Conservation (phyloP, 208 protist species). For the Trypanosoma grayi region DNA sequence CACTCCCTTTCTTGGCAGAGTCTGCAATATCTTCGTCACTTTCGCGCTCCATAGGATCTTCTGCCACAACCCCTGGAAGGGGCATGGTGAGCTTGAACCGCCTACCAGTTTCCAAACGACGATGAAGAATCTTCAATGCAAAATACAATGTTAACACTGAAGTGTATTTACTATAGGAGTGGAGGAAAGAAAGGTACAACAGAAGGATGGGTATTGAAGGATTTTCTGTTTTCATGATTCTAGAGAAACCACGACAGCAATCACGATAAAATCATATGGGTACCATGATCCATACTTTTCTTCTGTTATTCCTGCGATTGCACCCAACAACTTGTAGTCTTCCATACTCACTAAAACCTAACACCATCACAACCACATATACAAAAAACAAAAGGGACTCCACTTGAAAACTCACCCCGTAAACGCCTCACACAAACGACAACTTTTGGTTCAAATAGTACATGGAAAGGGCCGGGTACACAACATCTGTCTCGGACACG, state of each 20-base stretch:
- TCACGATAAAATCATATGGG: neutral
- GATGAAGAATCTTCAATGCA: too few species aligned
- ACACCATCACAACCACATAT: too few species aligned
- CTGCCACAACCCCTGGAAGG: neutral
- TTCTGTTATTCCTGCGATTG: neutral
- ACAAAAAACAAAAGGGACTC: slow-evolving; percentile 5
- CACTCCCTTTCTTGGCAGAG: slow-evolving; percentile 17
- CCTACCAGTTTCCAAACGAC: too few species aligned
- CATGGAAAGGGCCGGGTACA: slow-evolving; percentile 90
- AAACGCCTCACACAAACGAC: slow-evolving; percentile 72
- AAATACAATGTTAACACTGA: too few species aligned
- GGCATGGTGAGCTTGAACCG: neutral
- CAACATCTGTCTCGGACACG: slow-evolving; percentile 55
- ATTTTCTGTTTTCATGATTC: too few species aligned
- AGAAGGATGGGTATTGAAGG: slow-evolving; percentile 2
- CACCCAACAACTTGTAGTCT: neutral
- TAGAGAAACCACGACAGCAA: neutral
- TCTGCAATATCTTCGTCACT: slow-evolving; percentile 16
- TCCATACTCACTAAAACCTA: too few species aligned
- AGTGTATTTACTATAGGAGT: too few species aligned
- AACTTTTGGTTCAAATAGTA: slow-evolving; percentile 92
- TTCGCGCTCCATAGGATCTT: neutral
- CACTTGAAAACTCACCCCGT: neutral
- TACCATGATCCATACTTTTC: neutral
- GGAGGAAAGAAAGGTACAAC: neutral